phyloP scores from a whole-genome alignment of 192 early-diverging fungal species.

The Coemansia sp. region DNA sequence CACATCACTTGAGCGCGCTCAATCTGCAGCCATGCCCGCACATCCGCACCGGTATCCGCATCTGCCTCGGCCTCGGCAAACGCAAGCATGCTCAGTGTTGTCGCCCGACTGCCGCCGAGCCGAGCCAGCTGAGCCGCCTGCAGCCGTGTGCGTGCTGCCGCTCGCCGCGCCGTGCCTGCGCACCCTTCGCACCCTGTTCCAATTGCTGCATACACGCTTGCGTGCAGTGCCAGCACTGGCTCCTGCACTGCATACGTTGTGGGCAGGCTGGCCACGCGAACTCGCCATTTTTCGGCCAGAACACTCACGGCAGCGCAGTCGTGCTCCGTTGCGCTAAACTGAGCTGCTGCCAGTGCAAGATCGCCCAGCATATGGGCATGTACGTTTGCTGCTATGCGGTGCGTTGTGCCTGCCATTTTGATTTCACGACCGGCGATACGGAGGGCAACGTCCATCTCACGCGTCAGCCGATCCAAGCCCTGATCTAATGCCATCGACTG shows the following conservation, averaged over 20 bases:
- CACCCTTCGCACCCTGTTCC: slow-evolving; percentile 3
- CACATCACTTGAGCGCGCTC: slow-evolving; percentile 52
- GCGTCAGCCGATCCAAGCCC: not conserved
- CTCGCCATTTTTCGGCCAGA: slow-evolving; percentile 38
- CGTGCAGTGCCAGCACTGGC: slow-evolving; percentile 49
- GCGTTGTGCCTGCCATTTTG: slow-evolving; percentile 11
- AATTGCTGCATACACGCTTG: slow-evolving; percentile 36
- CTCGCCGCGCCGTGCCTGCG: slow-evolving; percentile 20
- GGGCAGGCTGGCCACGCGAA: slow-evolving; percentile 34
- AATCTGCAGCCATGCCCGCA: slow-evolving; percentile 35
- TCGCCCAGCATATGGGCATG: slow-evolving; percentile 54
- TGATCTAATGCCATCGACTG: slow-evolving; percentile 14
- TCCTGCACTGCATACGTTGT: slow-evolving; percentile 40
- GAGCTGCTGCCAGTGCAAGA: slow-evolving; percentile 21
- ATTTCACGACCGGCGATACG: slow-evolving; percentile 24
- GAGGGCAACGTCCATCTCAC: slow-evolving; percentile 8
- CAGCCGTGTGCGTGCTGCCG: slow-evolving; percentile 27
- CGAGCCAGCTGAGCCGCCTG: slow-evolving; percentile 52
- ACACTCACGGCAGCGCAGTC: slow-evolving; percentile 12
- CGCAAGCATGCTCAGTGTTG: slow-evolving; percentile 46
- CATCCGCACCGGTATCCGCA: not conserved
- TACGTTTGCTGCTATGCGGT: slow-evolving; percentile 17
- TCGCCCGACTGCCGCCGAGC: slow-evolving; percentile 34
- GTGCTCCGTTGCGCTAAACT: slow-evolving; percentile 10
- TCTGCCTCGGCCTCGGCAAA: slow-evolving; percentile 26